Base-by-base conservation (phyloP, 2,329 filamentous ascomycete species). In the Pseudogymnoascus sp. region DNA sequence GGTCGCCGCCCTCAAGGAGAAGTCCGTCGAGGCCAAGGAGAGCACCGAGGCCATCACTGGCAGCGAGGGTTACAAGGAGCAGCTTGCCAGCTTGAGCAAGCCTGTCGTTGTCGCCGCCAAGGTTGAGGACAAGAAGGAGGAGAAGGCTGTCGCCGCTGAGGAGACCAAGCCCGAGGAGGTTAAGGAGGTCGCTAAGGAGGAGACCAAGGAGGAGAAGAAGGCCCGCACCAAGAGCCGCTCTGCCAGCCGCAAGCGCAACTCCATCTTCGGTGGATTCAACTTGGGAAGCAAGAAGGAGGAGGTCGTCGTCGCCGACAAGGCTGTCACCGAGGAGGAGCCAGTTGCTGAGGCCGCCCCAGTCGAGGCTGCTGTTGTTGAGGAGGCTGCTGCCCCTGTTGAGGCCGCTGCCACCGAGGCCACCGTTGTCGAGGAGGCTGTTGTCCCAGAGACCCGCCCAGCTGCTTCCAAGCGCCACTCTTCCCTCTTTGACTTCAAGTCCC, bases 1-100 rank as follows among this genome's bases (percentile, higher is more conserved):
- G 95, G 85, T 96, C 72, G 79, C 86, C 66, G 89, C 93, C 73
- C 77, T 96, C 70, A 92, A 95, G 84, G 79, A 84, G 72, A 91
- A 93, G 82, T 84, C 90, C 62, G 83, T 87, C 61, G 91, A 96
- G 80, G 93, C 91, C 72, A 96, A 95, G 84, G 88, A 88, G 71
- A 80, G 90, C 64, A 88, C 87, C 72, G 82, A 89, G 68, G 83
- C 83, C 63, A 84, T 97, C 70, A 84, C 85, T 67, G 86, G 88
- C 77, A 88, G 87, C 71, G 92, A 96, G 77, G 84, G 85, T 65
- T 99, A 96, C 88, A 97, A 96, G 87, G 78, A 77, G 73, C 67
- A 70, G 69, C 73, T 74, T 64, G 64, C 67, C 65, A 16, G 63
- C 61, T 56, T 71, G 66, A 76, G 72, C 72, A 80, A 82, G 72